Conservation (phyloP, 2,329 filamentous ascomycete species). For the Cladosporium velox region DNA sequence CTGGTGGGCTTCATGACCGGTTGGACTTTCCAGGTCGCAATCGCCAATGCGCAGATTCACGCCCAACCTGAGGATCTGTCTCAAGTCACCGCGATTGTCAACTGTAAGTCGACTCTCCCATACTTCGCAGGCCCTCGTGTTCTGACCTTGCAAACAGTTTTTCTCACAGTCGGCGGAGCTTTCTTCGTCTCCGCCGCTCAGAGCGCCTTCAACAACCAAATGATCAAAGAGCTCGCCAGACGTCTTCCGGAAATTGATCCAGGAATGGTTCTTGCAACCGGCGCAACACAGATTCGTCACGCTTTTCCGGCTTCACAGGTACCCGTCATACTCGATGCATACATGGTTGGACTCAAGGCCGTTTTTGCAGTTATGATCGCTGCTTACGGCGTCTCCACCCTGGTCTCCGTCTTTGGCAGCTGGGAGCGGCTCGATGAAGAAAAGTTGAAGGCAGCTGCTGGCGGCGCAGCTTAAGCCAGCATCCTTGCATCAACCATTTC, state of each 20-base stretch:
- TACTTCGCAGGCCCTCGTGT: neutral
- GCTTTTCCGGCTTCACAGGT: neutral
- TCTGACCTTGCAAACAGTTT: conserved; percentile 42
- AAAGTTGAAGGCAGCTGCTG: neutral
- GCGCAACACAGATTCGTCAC: neutral
- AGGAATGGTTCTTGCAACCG: conserved; percentile 2
- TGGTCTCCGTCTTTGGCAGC: neutral
- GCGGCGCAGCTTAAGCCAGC: neutral
- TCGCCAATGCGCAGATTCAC: conserved; percentile 34
- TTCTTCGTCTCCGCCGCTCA: conserved; percentile 64
- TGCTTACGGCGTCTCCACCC: neutral
- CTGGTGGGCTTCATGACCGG: conserved; percentile 53
- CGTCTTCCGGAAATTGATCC: conserved; percentile 43
- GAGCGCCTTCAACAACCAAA: conserved; percentile 66
- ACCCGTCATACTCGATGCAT: neutral
- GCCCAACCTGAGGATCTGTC: conserved; percentile 30
- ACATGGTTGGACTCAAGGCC: neutral
- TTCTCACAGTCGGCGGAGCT: no score
- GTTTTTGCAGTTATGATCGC: neutral
- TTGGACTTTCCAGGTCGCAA: conserved; percentile 45
- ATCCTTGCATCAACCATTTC: neutral
- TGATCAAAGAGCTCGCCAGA: conserved; percentile 55
- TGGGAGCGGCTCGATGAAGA: neutral
- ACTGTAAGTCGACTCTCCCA: conserved; percentile 33
- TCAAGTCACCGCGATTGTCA: conserved; percentile 37